These are phyloP conservation scores for Corymbia maculata DNA, from an alignment of 345 rosid genomes.

Conservation along the genomic window DNA sequence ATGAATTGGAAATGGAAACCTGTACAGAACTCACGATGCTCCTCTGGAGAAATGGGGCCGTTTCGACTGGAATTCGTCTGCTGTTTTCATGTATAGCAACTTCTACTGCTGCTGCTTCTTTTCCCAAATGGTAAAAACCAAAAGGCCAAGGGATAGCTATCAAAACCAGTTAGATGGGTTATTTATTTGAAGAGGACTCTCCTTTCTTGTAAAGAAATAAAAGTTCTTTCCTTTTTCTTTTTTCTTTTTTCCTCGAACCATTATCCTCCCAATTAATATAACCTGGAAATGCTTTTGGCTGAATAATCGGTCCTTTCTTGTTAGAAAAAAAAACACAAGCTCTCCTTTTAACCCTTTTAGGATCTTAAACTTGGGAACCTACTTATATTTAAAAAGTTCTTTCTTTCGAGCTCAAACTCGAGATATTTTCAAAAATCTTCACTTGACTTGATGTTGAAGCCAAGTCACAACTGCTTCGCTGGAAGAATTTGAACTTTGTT, in stretches of 20 bases:
- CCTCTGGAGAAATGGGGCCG: background rate
- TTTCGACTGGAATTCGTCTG: background rate
- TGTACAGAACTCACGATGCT: background rate
- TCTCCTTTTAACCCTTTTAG: no score
- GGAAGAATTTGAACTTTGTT: background rate
- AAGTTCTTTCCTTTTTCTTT: background rate
- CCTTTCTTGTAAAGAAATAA: slow-evolving; percentile 46
- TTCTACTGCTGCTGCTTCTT: background rate
- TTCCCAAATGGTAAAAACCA: background rate
- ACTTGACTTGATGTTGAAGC: no score
- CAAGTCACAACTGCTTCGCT: no score
- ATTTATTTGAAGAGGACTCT: slow-evolving; percentile 6
- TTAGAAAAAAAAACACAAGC: no score
- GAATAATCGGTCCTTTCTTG: background rate
- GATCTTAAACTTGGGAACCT: no score
- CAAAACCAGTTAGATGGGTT: background rate
- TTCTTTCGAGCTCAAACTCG: background rate
- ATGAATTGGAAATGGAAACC: background rate
- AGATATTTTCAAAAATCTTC: background rate
- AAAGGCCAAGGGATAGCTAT: background rate
- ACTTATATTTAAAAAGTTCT: no score
- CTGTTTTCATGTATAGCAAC: background rate
- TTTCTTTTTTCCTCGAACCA: background rate
- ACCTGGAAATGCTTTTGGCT: background rate
- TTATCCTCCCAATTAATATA: background rate